These are phyloP conservation scores for Apiospora pterosperma DNA, from an alignment of 2,329 filamentous ascomycete genomes.

Conservation along the genomic window DNA sequence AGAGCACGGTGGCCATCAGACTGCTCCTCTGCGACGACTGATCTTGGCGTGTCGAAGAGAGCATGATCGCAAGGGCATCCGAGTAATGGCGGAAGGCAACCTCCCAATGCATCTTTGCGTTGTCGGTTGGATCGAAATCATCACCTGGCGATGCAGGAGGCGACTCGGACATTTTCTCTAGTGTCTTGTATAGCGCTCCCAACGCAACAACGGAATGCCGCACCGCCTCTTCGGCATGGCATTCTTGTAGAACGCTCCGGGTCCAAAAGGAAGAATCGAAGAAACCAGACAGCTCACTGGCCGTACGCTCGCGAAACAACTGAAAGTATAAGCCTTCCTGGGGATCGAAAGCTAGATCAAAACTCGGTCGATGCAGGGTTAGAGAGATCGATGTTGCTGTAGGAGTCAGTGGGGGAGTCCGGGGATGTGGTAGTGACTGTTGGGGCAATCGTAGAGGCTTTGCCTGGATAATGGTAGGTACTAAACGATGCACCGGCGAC, in stretches of 20 bases:
- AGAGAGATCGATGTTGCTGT: slow-evolving; percentile 18
- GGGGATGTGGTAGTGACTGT: slow-evolving; percentile 8
- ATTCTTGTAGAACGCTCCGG: slow-evolving; percentile 58
- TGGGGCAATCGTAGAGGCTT: slow-evolving; percentile 10
- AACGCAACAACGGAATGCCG: slow-evolving; percentile 64
- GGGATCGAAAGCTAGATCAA: slow-evolving; percentile 44
- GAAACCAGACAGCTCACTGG: slow-evolving; percentile 62
- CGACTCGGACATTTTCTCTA: slow-evolving; percentile 55
- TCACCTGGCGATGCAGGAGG: slow-evolving; percentile 43
- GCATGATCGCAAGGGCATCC: slow-evolving; percentile 49
- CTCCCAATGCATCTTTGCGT: slow-evolving; percentile 51
- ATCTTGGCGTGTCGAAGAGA: slow-evolving; percentile 40
- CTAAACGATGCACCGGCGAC: slow-evolving; percentile 2
- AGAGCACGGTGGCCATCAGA: slow-evolving; percentile 62
- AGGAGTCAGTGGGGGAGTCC: slow-evolving; percentile 33
- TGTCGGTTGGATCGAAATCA: slow-evolving; percentile 29
- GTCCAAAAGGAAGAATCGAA: slow-evolving; percentile 67
- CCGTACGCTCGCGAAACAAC: slow-evolving; percentile 58
- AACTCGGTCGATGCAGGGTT: slow-evolving; percentile 38
- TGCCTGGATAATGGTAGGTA: slow-evolving; percentile 6
- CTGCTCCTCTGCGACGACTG: slow-evolving; percentile 47
- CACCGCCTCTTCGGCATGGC: slow-evolving; percentile 58
- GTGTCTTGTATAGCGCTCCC: slow-evolving; percentile 63
- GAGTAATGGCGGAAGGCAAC: slow-evolving; percentile 59
- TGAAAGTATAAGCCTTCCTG: slow-evolving; percentile 59